phyloP scores from a whole-genome alignment of 768 basidiomycete species.

The Sutorius australiensis region DNA sequence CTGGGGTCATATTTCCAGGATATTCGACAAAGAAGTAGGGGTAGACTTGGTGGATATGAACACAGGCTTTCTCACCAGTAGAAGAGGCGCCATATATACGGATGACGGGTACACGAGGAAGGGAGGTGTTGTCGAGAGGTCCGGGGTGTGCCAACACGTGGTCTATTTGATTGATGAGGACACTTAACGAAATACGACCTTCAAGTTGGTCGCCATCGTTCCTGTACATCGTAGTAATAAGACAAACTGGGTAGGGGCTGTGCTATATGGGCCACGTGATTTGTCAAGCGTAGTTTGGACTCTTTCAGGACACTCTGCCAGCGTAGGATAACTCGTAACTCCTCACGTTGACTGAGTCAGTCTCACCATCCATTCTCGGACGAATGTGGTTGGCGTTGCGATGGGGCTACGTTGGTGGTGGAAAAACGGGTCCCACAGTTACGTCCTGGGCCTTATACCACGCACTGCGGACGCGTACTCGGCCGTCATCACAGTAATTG shows the following conservation, averaged over 20 bases:
- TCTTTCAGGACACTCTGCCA: too few relatives aligned
- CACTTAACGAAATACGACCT: slow-evolving; percentile 32
- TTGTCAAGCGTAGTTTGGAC: too few relatives aligned
- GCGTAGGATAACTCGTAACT: too few relatives aligned
- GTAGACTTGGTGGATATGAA: slow-evolving; percentile 90
- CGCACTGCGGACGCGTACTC: too few relatives aligned
- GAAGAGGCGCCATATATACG: slow-evolving; percentile 86
- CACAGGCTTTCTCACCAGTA: slow-evolving; percentile 70
- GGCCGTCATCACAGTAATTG: too few relatives aligned
- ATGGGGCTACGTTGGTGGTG: too few relatives aligned
- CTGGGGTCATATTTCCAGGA: slow-evolving; percentile 56
- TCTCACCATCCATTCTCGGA: too few relatives aligned
- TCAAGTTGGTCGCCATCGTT: neutral
- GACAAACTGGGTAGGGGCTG: neutral
- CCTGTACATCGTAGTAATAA: slow-evolving; percentile 1
- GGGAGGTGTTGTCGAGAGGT: slow-evolving; percentile 56
- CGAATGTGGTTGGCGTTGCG: too few relatives aligned
- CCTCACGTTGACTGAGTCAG: too few relatives aligned
- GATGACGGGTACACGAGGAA: slow-evolving; percentile 72
- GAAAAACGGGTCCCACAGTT: too few relatives aligned
- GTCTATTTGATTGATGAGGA: slow-evolving; percentile 59
- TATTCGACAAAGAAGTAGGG: slow-evolving; percentile 94
- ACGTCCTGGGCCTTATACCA: too few relatives aligned
- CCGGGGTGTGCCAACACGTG: slow-evolving; percentile 56
- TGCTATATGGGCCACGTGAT: neutral